Percentiles rank a stretch among this genome's conserved stretches.
Conservation (phyloP, 2,329 filamentous ascomycete species). For the Penicillium thymicola region DNA sequence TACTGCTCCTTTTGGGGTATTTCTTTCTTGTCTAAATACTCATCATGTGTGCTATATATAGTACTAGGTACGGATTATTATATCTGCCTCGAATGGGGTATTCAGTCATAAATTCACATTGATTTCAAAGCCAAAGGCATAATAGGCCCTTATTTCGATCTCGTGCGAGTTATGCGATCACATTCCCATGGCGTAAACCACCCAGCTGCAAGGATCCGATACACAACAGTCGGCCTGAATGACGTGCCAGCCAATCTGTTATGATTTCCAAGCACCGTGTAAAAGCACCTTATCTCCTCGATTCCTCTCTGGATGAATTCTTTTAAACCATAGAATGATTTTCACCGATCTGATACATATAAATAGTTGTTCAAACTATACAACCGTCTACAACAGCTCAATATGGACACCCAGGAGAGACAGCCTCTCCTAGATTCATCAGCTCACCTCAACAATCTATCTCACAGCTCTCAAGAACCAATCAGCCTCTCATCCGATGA, state of each 20-base stretch:
- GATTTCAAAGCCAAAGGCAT: neutral
- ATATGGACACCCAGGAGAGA: constrained; percentile 20
- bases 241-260: constrained; percentile 24
- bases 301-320: neutral
- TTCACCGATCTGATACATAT: neutral
- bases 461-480: neutral
- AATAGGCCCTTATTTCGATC: neutral
- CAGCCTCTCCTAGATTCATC: constrained; percentile 18
- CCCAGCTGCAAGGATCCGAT: constrained; percentile 14
- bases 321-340: neutral
- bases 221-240: constrained; percentile 27
- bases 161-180: neutral
- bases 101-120: neutral
- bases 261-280: constrained; percentile 20
- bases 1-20: neutral
- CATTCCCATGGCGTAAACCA: constrained; percentile 1
- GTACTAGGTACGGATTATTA: neutral
- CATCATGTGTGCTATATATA: neutral
- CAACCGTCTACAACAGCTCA: neutral
- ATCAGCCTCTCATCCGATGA: neutral
- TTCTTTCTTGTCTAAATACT: neutral
- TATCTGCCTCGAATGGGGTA: neutral
- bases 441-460: neutral
- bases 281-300: neutral
- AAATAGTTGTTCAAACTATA: neutral